phyloP scores from a whole-genome alignment of 495 filamentous ascomycete species.

The Penicillium cosmopolitanum region DNA sequence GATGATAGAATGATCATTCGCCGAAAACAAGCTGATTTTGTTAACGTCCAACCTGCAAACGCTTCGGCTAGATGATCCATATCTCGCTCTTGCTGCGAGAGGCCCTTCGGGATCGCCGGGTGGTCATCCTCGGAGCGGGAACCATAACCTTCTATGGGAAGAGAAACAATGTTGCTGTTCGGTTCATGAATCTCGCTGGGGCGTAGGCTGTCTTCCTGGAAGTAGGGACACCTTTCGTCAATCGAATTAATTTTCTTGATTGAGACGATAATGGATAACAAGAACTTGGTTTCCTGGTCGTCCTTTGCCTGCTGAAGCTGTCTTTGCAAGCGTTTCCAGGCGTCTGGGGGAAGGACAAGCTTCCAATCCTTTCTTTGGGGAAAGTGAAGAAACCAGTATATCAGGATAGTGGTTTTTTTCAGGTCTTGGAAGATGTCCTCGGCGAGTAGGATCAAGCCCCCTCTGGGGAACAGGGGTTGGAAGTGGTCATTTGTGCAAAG shows the following conservation, averaged over 20 bases:
- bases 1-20: slow-evolving; percentile 32
- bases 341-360: slow-evolving; percentile 44
- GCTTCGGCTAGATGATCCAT: slow-evolving; percentile 45
- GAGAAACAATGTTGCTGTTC: slow-evolving; percentile 4
- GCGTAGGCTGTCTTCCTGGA: slow-evolving; percentile 15
- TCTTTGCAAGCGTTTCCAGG: slow-evolving; percentile 43
- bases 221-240: slow-evolving; percentile 8
- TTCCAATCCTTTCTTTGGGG: slow-evolving; percentile 39
- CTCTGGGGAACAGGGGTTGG: slow-evolving; percentile 59
- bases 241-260: slow-evolving; percentile 31
- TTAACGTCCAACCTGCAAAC: slow-evolving; percentile 48
- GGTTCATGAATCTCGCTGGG: neutral
- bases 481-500: slow-evolving; percentile 28
- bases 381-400: slow-evolving; percentile 58
- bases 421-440: slow-evolving; percentile 63
- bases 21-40: slow-evolving; percentile 40
- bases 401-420: slow-evolving; percentile 49
- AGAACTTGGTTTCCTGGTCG: slow-evolving; percentile 17
- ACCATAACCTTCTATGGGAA: slow-evolving; percentile 15
- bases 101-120: slow-evolving; percentile 22
- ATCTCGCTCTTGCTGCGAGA: slow-evolving; percentile 32
- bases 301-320: slow-evolving; percentile 16
- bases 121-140: slow-evolving; percentile 21
- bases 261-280: slow-evolving; percentile 30
- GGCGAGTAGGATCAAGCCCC: slow-evolving; percentile 62